A percentile compares a stretch with the other conserved stretches of the same genome.
phyloP scores from a whole-genome alignment of 805 yeast genomes.

The Schizosaccharomyces japonicus region DNA sequence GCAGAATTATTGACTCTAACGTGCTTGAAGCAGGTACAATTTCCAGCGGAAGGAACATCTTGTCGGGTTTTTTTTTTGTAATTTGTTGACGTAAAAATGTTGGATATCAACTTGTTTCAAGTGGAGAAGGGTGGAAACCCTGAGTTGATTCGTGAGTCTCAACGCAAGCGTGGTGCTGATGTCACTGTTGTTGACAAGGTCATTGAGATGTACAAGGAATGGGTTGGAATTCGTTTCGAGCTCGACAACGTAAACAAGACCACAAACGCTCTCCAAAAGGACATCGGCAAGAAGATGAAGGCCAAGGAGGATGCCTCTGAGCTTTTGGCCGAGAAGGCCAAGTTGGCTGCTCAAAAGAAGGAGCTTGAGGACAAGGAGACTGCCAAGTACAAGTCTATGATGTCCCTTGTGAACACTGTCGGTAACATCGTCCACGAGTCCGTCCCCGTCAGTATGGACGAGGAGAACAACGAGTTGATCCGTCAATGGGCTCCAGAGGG shows the following conservation, averaged over 20 bases:
- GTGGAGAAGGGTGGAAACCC: slow-evolving; percentile 96
- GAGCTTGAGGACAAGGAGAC: slow-evolving; percentile 22
- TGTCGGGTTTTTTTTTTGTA: too few species aligned
- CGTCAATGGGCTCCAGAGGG: slow-evolving; percentile 73
- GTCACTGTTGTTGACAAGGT: slow-evolving; percentile 93
- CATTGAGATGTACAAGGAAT: slow-evolving; percentile 66
- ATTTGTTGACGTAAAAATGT: slow-evolving; percentile 29
- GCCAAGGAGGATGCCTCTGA: slow-evolving; percentile 84
- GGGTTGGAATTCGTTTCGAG: slow-evolving; percentile 71
- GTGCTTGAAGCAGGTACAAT: too few species aligned
- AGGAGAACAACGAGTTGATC: slow-evolving; percentile 71
- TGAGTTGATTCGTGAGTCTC: slow-evolving; percentile 64
- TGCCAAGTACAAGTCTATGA: slow-evolving; percentile 38
- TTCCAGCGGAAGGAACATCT: too few species aligned
- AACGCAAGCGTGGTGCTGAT: slow-evolving; percentile 77
- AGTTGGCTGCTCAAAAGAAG: slow-evolving; percentile 44
- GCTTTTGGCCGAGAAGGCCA: slow-evolving; percentile 59
- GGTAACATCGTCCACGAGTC: slow-evolving; percentile 89
- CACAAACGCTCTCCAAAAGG: slow-evolving; percentile 75
- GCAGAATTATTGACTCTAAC: too few species aligned
- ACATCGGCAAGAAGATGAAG: slow-evolving; percentile 76
- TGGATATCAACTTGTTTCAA: slow-evolving; percentile 75
- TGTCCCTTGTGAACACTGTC: slow-evolving; percentile 61
- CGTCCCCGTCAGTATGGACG: slow-evolving; percentile 69
- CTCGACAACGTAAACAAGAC: slow-evolving; percentile 76